A percentile compares a stretch with the other conserved stretches of the same genome.
Conservation (phyloP, 2,329 filamentous ascomycete genomes). For the Colletotrichum euphorbiae region DNA sequence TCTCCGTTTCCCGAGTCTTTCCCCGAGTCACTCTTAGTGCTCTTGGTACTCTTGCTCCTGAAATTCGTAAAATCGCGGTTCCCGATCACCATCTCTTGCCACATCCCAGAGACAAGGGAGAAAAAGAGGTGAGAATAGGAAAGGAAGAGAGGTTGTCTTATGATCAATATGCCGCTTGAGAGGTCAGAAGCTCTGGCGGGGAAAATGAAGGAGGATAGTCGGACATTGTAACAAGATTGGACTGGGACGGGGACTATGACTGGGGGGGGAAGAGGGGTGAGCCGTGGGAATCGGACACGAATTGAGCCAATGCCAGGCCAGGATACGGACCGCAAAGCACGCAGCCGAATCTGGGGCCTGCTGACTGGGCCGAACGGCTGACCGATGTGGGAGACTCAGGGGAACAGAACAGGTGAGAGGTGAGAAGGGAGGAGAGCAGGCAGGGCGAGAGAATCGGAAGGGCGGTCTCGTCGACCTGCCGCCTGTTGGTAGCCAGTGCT, state of each 20-base stretch:
- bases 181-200: constrained; percentile 33
- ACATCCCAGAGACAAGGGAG: constrained; percentile 35
- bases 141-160: constrained; percentile 13
- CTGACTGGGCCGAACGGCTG: constrained; percentile 9
- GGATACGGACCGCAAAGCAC: constrained; percentile 23
- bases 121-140: constrained; percentile 13
- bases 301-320: constrained; percentile 23
- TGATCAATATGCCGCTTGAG: constrained; percentile 21
- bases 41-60: constrained; percentile 40
- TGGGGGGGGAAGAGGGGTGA: constrained; percentile 31
- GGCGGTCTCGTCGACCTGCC: constrained; percentile 34
- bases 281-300: constrained; percentile 22
- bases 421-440: background rate
- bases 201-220: constrained; percentile 24
- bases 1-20: constrained; percentile 33
- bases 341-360: constrained; percentile 20
- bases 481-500: constrained; percentile 16
- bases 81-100: constrained; percentile 40
- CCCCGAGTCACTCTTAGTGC: constrained; percentile 39
- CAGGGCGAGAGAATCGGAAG: constrained; percentile 15
- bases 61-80: constrained; percentile 37
- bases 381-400: constrained; percentile 14
- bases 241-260: constrained; percentile 22
- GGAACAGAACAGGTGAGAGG: background rate
- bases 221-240: constrained; percentile 25